A percentile compares a stretch with the other conserved stretches of the same genome.
Evolutionary conservation across 2,329 filamentous ascomycete genomes (phyloP).

Genomic region (Oidium heveae): DNA sequence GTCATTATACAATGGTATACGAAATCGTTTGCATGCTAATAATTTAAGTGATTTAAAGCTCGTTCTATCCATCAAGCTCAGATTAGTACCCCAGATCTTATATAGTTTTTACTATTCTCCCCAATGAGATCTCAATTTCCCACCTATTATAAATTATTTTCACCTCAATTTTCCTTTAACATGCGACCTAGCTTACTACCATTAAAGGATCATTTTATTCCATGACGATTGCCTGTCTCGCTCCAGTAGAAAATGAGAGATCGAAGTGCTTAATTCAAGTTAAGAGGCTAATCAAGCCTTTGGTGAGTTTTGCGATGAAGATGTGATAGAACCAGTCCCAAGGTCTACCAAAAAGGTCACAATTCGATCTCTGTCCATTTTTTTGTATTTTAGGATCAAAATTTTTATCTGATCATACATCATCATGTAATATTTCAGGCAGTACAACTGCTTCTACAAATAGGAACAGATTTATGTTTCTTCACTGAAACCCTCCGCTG

Average conservation of each 20-base stretch:
- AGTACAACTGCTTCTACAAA: too few relatives aligned
- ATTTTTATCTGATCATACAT: background rate
- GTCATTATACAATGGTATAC: too few relatives aligned
- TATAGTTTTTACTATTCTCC: background rate
- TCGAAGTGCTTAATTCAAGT: background rate
- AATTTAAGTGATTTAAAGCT: background rate
- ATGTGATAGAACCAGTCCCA: background rate
- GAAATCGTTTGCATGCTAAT: too few relatives aligned
- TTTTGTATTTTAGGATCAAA: background rate
- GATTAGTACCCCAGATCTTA: background rate
- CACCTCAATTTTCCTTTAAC: background rate
- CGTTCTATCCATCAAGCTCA: background rate
- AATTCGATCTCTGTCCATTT: background rate
- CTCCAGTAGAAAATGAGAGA: background rate
- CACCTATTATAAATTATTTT: background rate
- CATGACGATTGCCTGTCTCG: constrained; percentile 16
- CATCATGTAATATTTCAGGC: background rate
- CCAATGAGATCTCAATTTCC: background rate
- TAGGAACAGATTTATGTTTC: constrained; percentile 1
- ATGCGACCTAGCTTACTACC: background rate
- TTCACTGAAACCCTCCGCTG: constrained; percentile 6
- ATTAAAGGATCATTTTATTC: background rate
- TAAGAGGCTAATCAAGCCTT: background rate
- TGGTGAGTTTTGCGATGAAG: background rate
- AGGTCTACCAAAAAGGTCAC: background rate